These are phyloP conservation scores for Polyporus tsugae DNA, from an alignment of 1,284 basidiomycete species.

Conservation along the genomic window DNA sequence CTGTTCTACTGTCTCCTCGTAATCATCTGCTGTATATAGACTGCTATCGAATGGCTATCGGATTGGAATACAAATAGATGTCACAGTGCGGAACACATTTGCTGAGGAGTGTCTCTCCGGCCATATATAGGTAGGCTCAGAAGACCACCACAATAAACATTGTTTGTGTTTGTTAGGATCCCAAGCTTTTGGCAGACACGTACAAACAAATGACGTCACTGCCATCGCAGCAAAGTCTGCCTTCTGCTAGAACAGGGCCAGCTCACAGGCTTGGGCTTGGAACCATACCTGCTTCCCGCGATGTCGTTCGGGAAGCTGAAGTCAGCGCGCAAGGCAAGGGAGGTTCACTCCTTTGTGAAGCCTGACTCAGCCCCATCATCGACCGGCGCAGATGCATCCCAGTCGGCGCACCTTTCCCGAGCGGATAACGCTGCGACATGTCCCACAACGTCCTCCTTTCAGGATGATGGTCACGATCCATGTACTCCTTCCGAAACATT, in stretches of 20 bases:
- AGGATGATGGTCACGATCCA: background rate
- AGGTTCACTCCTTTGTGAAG: conserved; percentile 40
- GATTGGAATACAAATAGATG: conserved; percentile 12
- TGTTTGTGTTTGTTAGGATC: conserved; percentile 31
- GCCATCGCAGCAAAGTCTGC: conserved; percentile 2
- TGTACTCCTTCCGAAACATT: background rate
- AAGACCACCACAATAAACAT: background rate
- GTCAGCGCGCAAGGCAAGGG: conserved; percentile 38
- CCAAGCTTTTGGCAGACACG: conserved; percentile 27
- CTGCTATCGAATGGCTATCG: conserved; percentile 28
- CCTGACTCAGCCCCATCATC: conserved; percentile 5
- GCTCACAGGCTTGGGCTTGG: background rate
- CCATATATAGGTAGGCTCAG: background rate
- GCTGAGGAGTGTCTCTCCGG: background rate
- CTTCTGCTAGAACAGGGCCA: background rate
- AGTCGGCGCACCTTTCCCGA: background rate
- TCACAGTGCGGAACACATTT: background rate
- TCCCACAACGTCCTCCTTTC: background rate
- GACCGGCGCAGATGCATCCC: background rate
- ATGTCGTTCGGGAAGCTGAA: conserved; percentile 46
- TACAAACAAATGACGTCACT: conserved; percentile 27
- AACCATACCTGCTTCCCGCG: background rate
- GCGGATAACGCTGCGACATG: background rate
- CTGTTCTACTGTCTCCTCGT: conserved; percentile 21
- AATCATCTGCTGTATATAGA: conserved; percentile 33